These are phyloP conservation scores for Sugiyamaella mastotermitis DNA, from an alignment of 805 yeast species.

Conservation along the genomic window DNA sequence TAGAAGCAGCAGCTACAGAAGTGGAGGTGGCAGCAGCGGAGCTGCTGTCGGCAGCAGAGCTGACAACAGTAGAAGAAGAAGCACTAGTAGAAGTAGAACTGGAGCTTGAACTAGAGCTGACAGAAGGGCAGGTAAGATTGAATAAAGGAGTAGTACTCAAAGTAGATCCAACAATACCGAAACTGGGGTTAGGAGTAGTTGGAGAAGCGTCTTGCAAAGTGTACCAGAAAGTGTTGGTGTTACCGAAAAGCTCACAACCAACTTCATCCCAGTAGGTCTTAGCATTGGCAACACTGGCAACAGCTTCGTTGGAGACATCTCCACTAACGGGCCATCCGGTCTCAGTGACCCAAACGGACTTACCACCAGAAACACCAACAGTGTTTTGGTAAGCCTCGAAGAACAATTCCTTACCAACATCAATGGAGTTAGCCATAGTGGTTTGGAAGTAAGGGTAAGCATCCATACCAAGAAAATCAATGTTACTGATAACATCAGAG, in stretches of 20 bases:
- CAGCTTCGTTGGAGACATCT: slow-evolving; percentile 52
- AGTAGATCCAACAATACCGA: slow-evolving; percentile 17
- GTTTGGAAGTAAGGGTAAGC: slow-evolving; percentile 95
- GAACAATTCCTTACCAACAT: slow-evolving; percentile 86
- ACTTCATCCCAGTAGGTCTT: slow-evolving; percentile 69
- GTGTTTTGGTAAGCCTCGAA: slow-evolving; percentile 63
- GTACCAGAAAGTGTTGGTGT: slow-evolving; percentile 20
- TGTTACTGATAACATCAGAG: slow-evolving; percentile 56
- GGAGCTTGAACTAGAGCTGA: slow-evolving; percentile 8
- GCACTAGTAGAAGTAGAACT: slow-evolving; percentile 15
- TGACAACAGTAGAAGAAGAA: slow-evolving; percentile 9
- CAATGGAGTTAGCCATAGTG: slow-evolving; percentile 69
- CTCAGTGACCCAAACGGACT: slow-evolving; percentile 85
- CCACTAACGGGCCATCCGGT: slow-evolving; percentile 92
- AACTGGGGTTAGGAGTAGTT: slow-evolving; percentile 16
- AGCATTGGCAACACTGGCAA: slow-evolving; percentile 63
- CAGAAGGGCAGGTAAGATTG: slow-evolving; percentile 16
- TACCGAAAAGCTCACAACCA: slow-evolving; percentile 46
- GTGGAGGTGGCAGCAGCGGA: slow-evolving; percentile 10
- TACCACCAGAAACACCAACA: slow-evolving; percentile 69
- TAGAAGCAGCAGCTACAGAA: background rate
- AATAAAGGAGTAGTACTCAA: slow-evolving; percentile 13
- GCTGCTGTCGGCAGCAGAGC: slow-evolving; percentile 4
- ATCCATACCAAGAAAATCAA: slow-evolving; percentile 76
- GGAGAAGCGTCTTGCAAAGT: slow-evolving; percentile 17